Evolutionary conservation across 805 yeast genomes (phyloP), one percentile per base, ranked within the genome.

Genomic region (Wickerhamiella dianesei): DNA sequence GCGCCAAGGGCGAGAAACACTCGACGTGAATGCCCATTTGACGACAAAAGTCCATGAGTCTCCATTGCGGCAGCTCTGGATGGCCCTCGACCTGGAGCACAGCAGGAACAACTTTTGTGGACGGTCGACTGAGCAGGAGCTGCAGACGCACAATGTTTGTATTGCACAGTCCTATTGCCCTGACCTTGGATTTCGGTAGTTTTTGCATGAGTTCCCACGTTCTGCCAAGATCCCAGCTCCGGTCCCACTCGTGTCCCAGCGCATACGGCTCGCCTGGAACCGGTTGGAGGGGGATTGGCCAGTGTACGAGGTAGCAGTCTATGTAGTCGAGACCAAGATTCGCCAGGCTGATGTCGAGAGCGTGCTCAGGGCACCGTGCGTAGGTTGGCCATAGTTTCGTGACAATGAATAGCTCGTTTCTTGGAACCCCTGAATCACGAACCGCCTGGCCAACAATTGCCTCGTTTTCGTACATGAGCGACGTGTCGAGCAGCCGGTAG

Each of bases 1-100:
- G 69, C 4, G 89, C 92, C 51, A 83, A 70, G 20, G 94, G 92
- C 18, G 84, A 77, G 61, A 80, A 84, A 13, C 89, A 89, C 57
- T 81, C 81, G 44, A 78, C 61, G 37, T 68, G 63, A n/a, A 50
- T 50, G 20, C 43, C 43, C 40, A 40, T 25, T 1, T 44, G 21
- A 40, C 69, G 62, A 62, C 77, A 71, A 63, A 61, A 78, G 21
- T 72, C 70, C 46, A 73, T 58, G 52, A 83, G 66, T 48, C 77
- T 76, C n/a, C 61, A 65, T 61, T 82, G 88, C 37, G 84, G 83
- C 44, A 79, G 69, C 52, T 72, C 72, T 41, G 87, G 86, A 62
- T 83, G 92, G 45, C 77, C 65, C 65, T 84, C 94, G 47, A 81
- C 70, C 65, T 84, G 94, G 61, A 79, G 75, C 17, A 70, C 75